Conservation (phyloP, 2,329 filamentous ascomycete species). For the Lizonia empirigonia region DNA sequence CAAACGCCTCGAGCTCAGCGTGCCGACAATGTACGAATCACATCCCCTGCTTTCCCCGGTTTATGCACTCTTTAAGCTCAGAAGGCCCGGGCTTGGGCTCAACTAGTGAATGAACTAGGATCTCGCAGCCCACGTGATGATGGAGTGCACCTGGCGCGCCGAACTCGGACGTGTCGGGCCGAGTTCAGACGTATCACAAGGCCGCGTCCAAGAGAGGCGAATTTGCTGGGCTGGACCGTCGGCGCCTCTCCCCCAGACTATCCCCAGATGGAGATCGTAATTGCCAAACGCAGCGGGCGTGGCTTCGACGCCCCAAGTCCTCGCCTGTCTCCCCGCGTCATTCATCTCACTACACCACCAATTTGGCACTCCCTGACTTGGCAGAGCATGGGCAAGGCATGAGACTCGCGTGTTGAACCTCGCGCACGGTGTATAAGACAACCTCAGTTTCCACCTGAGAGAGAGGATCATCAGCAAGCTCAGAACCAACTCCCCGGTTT, state of each 20-base stretch:
- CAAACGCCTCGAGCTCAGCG: slow-evolving; percentile 11
- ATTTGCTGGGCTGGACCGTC: slow-evolving; percentile 20
- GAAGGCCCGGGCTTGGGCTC: not conserved
- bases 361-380: slow-evolving; percentile 25
- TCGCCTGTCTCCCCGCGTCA: slow-evolving; percentile 34
- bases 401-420: slow-evolving; percentile 14
- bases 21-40: slow-evolving; percentile 30
- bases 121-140: slow-evolving; percentile 6
- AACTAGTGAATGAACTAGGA: slow-evolving; percentile 1
- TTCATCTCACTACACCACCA: slow-evolving; percentile 28
- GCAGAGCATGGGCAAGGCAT: slow-evolving; percentile 21
- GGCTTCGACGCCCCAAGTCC: slow-evolving; percentile 17
- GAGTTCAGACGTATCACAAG: slow-evolving; percentile 17
- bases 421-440: slow-evolving; percentile 29
- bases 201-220: not conserved
- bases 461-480: slow-evolving; percentile 21
- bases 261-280: slow-evolving; percentile 14
- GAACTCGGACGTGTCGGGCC: slow-evolving; percentile 19
- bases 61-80: not conserved
- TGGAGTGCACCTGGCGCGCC: not conserved
- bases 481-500: slow-evolving; percentile 23
- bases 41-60: slow-evolving; percentile 4
- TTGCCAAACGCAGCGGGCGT: slow-evolving; percentile 12
- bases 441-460: slow-evolving; percentile 16
- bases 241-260: slow-evolving; percentile 27